These are phyloP conservation scores for Clavispora vitiphila DNA, from an alignment of 805 yeast genomes.

Conservation along the genomic window DNA sequence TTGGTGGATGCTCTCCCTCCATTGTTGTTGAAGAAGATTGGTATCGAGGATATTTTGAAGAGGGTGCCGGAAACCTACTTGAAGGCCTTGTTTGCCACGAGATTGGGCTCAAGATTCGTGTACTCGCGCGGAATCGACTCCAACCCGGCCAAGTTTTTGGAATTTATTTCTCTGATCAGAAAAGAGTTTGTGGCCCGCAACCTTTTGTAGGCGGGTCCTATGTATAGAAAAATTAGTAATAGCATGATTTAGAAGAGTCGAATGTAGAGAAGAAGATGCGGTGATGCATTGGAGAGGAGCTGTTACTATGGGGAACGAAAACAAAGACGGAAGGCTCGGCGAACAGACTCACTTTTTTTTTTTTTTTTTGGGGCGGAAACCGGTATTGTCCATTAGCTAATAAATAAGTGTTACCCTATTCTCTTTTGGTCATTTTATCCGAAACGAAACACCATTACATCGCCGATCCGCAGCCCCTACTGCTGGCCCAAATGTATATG, in stretches of 20 bases:
- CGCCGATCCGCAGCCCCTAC: too few species aligned
- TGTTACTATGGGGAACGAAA: too few species aligned
- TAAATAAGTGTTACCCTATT: too few species aligned
- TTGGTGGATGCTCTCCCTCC: slow-evolving; percentile 75
- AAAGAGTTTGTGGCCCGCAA: slow-evolving; percentile 35
- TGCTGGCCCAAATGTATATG: too few species aligned
- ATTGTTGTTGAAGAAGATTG: slow-evolving; percentile 59
- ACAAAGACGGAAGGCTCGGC: too few species aligned
- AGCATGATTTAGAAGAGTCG: neutral
- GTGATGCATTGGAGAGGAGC: too few species aligned
- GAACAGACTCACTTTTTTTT: too few species aligned
- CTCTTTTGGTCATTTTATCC: too few species aligned
- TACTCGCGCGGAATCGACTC: slow-evolving; percentile 77
- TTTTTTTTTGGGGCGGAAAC: too few species aligned
- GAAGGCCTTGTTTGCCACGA: slow-evolving; percentile 83
- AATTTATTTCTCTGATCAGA: slow-evolving; percentile 56
- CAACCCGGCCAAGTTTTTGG: slow-evolving; percentile 74
- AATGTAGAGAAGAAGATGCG: too few species aligned
- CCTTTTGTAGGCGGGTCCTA: slow-evolving; percentile 19
- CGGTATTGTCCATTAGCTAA: too few species aligned
- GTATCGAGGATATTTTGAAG: slow-evolving; percentile 59
- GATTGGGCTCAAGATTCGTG: slow-evolving; percentile 78
- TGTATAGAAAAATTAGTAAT: neutral
- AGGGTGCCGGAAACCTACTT: slow-evolving; percentile 87
- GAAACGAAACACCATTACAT: too few species aligned